Conservation (phyloP, 2,329 filamentous ascomycete genomes). For the Monilinia fructigena region DNA sequence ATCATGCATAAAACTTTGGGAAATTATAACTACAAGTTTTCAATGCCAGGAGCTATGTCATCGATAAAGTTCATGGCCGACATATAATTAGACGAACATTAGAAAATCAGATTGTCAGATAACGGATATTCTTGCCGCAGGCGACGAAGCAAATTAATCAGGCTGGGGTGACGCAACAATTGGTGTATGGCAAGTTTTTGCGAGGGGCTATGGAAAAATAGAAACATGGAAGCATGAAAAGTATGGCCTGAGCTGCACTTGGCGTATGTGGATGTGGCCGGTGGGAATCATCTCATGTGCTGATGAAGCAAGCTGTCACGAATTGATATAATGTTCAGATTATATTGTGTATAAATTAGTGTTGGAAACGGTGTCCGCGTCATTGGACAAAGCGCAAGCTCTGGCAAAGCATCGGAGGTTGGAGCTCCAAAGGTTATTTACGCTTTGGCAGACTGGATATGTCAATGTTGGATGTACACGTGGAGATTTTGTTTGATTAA, state of each 20-base stretch:
- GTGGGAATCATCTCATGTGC: not conserved
- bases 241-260: not conserved
- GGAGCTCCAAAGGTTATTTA: not conserved
- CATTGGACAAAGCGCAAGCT: not conserved
- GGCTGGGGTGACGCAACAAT: not conserved
- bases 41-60: constrained; percentile 3
- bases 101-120: constrained; percentile 1
- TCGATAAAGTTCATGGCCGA: not conserved
- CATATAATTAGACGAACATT: not conserved
- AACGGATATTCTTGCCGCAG: not conserved
- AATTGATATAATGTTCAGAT: not conserved
- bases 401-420: not conserved
- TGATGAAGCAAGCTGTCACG: not conserved
- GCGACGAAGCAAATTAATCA: no score
- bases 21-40: constrained; percentile 7
- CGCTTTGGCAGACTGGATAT: no score
- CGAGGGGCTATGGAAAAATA: not conserved
- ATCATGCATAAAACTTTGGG: not conserved
- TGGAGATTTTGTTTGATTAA: not conserved
- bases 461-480: not conserved
- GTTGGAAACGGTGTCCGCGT: not conserved
- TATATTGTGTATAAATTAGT: not conserved
- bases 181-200: not conserved
- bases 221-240: not conserved
- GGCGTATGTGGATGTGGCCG: not conserved